Evolutionary conservation across 2,329 filamentous ascomycete genomes (phyloP).

Genomic region (Clonostachys sp.): DNA sequence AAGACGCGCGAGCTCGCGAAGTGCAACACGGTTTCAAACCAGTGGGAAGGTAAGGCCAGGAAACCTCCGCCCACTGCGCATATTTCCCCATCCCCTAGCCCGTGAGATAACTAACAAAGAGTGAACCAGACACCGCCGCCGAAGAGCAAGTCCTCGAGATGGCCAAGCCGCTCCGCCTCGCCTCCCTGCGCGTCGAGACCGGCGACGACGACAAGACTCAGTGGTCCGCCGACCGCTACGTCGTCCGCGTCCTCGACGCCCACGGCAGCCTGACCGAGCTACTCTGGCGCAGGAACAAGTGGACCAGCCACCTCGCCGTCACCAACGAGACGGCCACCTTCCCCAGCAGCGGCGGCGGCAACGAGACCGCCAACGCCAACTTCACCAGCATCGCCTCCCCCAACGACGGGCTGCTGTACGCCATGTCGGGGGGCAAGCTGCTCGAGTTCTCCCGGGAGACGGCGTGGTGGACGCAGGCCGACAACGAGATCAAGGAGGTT

Average conservation of each 20-base stretch:
- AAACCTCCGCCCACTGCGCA: no score
- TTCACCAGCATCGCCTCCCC: constrained; percentile 2
- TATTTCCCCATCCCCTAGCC: no score
- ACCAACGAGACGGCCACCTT: not conserved
- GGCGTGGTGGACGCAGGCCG: constrained; percentile 2
- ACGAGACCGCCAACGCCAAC: not conserved
- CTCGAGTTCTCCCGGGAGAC: constrained; percentile 1
- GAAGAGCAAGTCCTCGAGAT: not conserved
- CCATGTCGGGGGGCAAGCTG: constrained; percentile 1
- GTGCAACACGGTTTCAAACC: not conserved
- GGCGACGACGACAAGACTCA: not conserved
- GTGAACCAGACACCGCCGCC: not conserved
- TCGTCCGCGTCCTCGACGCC: constrained; percentile 3
- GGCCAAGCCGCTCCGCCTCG: not conserved
- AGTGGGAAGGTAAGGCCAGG: not conserved
- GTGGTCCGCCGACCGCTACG: not conserved
- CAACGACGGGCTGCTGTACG: constrained; percentile 1
- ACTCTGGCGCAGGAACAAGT: not conserved
- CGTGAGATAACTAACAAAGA: no score
- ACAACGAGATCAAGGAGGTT: not conserved
- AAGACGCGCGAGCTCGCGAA: not conserved
- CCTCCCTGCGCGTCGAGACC: not conserved
- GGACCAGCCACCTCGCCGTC: not conserved
- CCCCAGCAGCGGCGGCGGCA: not conserved
- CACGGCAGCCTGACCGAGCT: constrained; percentile 2